Base-by-base conservation (phyloP, 257 asterid genomes). In the Solanum medicagineum region DNA sequence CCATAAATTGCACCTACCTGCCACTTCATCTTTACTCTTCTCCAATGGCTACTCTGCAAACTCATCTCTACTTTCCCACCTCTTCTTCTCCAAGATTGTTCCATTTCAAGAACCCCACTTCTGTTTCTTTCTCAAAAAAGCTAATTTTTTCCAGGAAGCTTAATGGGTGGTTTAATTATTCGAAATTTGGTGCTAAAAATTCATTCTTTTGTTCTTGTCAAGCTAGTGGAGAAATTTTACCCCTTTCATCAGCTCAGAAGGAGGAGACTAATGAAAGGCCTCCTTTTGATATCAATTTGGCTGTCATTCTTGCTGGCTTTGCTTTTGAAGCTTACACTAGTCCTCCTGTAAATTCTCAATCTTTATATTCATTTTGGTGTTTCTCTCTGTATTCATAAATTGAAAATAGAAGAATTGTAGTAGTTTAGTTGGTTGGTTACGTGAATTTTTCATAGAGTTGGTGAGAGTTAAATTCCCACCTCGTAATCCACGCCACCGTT, bases 271-370 rank as follows among this genome's bases (percentile, higher is more conserved):
- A 62, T 70, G 92, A 86, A 87, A 89, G 93, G 90, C 92, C 93
- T 86, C 91, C 91, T 19, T 96, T 94, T 88, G 99, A 96, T 89
- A 92, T 94, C 75, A 96, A 94, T 85, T 89, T 96, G 91, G 99
- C 98, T 40, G 98, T 96, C 79, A 91, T 94, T 91, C 98, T 96
- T 87, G 99, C 99, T 91, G 99, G 98, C 85, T 96, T 96, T 89
- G 98, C 99, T 11, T 96, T 96, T 91, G 99, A 96, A 88, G 98
- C 99, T 85, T 96, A 96, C 87, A 86, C 95, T 84, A 93, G 95
- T 49, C 98, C 98, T 10, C 95, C 95, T 8, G 99, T 94, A 93
- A 87, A 84, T 74, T 85, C 44, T 84, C 60, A 57, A 57, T 84
- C 81, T 85, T 86, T 87, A 29, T 22, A 42, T 81, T 15, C n/a